These are phyloP conservation scores for Daphne laureola DNA, from an alignment of 441 rosid species.

Conservation along the genomic window DNA sequence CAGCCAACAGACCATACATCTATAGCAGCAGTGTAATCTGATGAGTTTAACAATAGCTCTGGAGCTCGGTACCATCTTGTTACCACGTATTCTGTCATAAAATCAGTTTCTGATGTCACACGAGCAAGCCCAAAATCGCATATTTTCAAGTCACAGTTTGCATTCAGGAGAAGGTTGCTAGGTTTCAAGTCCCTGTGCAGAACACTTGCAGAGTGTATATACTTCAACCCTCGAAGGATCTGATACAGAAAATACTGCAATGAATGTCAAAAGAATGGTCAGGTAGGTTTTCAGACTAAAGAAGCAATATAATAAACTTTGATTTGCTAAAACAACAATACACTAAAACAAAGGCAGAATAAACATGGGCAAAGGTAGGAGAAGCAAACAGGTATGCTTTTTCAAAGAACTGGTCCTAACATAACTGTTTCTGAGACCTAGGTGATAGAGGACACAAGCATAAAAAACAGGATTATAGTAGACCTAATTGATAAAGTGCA, in stretches of 20 bases:
- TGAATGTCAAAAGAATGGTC: conserved; percentile 8
- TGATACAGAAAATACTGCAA: conserved; percentile 80
- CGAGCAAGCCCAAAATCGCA: conserved; percentile 86
- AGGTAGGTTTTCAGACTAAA: conserved; percentile 8
- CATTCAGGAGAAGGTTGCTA: conserved; percentile 67
- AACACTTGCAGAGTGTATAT: conserved; percentile 86
- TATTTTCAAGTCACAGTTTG: conserved; percentile 65
- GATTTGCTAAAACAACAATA: too few relatives aligned
- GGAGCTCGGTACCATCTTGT: conserved; percentile 95
- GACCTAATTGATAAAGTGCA: too few relatives aligned
- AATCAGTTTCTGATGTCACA: conserved; percentile 62
- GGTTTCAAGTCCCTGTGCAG: conserved; percentile 89
- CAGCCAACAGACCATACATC: conserved; percentile 97
- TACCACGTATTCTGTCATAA: conserved; percentile 78
- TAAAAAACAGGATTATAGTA: too few relatives aligned
- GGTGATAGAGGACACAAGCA: too few relatives aligned
- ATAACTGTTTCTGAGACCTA: too few relatives aligned
- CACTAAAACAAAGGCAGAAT: too few relatives aligned
- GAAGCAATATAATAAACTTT: too few relatives aligned
- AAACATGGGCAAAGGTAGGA: too few relatives aligned
- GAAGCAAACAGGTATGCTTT: too few relatives aligned
- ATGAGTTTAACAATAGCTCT: conserved; percentile 66
- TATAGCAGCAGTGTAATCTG: conserved; percentile 69
- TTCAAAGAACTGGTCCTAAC: too few relatives aligned
- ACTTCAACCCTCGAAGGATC: conserved; percentile 77